Base-by-base conservation (phyloP, 164 flowering plant species). In the Magnolia officinalis region DNA sequence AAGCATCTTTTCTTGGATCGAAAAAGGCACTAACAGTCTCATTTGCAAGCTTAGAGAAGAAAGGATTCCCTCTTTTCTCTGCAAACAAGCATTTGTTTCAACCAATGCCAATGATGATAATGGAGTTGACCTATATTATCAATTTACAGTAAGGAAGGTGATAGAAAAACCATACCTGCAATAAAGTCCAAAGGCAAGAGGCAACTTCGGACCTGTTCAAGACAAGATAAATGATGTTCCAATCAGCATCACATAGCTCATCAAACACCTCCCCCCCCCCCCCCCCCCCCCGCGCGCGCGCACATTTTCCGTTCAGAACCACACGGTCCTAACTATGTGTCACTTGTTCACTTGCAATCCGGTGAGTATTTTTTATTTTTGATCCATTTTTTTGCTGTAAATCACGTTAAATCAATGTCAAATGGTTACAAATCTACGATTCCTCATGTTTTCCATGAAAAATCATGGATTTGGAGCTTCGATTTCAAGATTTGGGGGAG, bases 171-270 rank as follows among this genome's bases (percentile, higher is more conserved):
- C 78, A 72, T 81, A 91, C 97, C 97, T 83, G 85, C 83, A 64
- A 81, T 83, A 88, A 89, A 93, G 84, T 89, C 84, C 77, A 90
- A 70, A 13, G 96, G 96, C 83, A 90, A 81, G 82, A 93, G 90
- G 81, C 78, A 66, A 52, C 77, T 20, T 13, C 85, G 92, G 37
- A 91, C 86, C 93, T 93, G 89, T 76, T 70, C 72, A 79, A 80
- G 63, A 78, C 16, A 72, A 73, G 75, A 37, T 21, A 72, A 2
- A 21, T 55, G 18, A 37, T 5, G 6, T 37, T 37, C 45, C 45
- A 37, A 37, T 37, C 45, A 26, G 29, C 29, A 1, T 26, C 1
- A 26, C 29, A 26, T 26, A 26, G 29, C 29, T 26, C 29, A 26
- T 26, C 59, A 9, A 52, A 7, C 13, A 52, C 14, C 16, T 2